Base-by-base conservation (phyloP, 1,139 yeast genomes). In the Saccharomyces uvarum region DNA sequence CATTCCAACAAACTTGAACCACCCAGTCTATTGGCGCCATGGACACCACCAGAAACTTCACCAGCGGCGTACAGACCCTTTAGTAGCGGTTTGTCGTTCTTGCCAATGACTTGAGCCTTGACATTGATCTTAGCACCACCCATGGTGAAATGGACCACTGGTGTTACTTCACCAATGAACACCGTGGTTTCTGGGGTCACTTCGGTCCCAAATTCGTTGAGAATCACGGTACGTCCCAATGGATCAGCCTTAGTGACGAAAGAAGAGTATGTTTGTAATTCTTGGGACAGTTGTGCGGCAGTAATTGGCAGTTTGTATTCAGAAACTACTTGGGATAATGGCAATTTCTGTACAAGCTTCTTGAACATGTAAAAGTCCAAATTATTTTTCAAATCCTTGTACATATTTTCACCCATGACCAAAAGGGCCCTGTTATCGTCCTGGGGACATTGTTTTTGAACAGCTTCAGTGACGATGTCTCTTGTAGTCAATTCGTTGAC, bases 91-190 rank as follows among this genome's bases (percentile, higher is more conserved):
- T 65, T 63, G n/a, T 73, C 73, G 11, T 69, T 66, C 33, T 72
- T 70, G 53, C 75, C 72, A 51, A 84, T 60, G 1, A 86, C 88
- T 62, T 83, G 79, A 0, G 86, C 73, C 51, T 76, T 70, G 49
- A 76, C 78, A 64, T 85, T 81, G 64, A 86, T 84, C 66, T 81
- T 81, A 33, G 86, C 84, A 48, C 96, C 95, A 38, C 96, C 95
- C 90, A 87, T 85, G 7, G 95, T 86, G 72, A 86, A 88, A 67
- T 88, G 96, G 46, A 88, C 80, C 2, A 87, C 95, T 46, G 95
- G 82, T 1, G 93, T 85, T 50, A 86, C 78, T 53, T 72, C 70
- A 27, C 73, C 75, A 27, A 72, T 68, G 57, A 61, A 73, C 2
- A 73, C 55, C 2, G 52, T 54, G 1, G 74, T 65, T 4, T 61